Evolutionary conservation across 1,284 basidiomycete species (phyloP), one percentile per base, ranked within the genome.

Genomic region (Malassezia caprae): DNA sequence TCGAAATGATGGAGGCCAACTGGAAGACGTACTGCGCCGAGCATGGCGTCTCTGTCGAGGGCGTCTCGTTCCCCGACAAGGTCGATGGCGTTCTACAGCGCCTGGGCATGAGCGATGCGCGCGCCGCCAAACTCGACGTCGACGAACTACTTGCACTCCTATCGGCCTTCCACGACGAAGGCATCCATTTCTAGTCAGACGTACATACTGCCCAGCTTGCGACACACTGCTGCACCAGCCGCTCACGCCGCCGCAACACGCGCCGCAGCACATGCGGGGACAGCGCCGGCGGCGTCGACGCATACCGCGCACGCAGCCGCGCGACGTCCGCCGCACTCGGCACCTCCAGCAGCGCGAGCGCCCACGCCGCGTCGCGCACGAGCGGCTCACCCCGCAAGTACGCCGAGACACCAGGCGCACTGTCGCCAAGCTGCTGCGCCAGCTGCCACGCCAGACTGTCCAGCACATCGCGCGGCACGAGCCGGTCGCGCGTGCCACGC

Each of bases 1-100:
- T 87, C 69, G 87, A 91, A 66, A 88, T 98, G 86, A 76, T 96
- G 60, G 91, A 96, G 76, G 83, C 83, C 68, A 98, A 96, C 75
- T 87, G 87, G 80, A 83, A 84, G 76, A 94, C 90, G n/a, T 94
- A 88, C 86, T 86, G 88, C 69, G 83, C 89, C 3, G 81, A 88
- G 69, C 84, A 85, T 61, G 23, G n/a, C 32, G 13, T 39, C 17
- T 51, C 27, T 11, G 34, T 37, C 12, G 48, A 21, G n/a, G 48
- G 54, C 23, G 54, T 53, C 27, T 27, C 59, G 23, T 73, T 74
- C 53, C 51, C 60, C 17, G 68, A 63, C 8, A 81, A 83, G 60
- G 81, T 96, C 21, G 88, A 93, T 57, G 78, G 81, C 50, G 83
- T 96, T 28, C 78, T 98, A 10, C 72, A 78, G 11, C 82, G 83